Percentiles rank a stretch among this genome's conserved stretches.
Conservation (phyloP, 495 filamentous ascomycete genomes). For the Trichoderma asperelloides region DNA sequence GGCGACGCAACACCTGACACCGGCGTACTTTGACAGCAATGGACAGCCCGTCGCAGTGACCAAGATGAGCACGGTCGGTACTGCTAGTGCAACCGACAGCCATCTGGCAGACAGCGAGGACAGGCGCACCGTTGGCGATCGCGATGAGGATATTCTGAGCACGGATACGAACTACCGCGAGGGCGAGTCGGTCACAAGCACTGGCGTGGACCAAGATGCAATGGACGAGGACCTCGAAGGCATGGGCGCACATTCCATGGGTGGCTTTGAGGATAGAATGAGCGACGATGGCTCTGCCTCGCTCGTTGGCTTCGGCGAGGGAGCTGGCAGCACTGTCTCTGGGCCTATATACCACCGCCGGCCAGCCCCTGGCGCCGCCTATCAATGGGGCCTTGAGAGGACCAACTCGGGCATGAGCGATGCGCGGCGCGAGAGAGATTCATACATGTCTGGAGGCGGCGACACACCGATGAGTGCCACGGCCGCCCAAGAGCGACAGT, state of each 20-base stretch:
- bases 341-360: slow-evolving; percentile 58
- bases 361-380: slow-evolving; percentile 24
- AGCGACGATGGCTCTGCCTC: slow-evolving; percentile 65
- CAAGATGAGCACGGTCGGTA: slow-evolving; percentile 78
- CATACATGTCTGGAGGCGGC: slow-evolving; percentile 20
- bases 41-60: slow-evolving; percentile 46
- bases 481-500: slow-evolving; percentile 30
- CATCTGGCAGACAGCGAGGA: slow-evolving; percentile 61
- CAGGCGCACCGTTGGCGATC: slow-evolving; percentile 51
- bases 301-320: slow-evolving; percentile 81
- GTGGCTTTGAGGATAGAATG: slow-evolving; percentile 60
- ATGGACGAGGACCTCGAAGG: slow-evolving; percentile 33
- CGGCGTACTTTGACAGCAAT: slow-evolving; percentile 63
- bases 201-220: slow-evolving; percentile 21
- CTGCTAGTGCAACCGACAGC: slow-evolving; percentile 61
- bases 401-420: slow-evolving; percentile 37
- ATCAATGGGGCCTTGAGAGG: slow-evolving; percentile 29
- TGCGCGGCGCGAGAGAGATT: slow-evolving; percentile 16
- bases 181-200: slow-evolving; percentile 24
- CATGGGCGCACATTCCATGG: slow-evolving; percentile 42
- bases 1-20: slow-evolving; percentile 29
- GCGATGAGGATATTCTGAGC: slow-evolving; percentile 35
- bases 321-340: slow-evolving; percentile 67
- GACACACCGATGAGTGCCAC: slow-evolving; percentile 34
- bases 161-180: slow-evolving; percentile 38